Conservation (phyloP, 163 green algal genomes). For the Chloroidium sp. region DNA sequence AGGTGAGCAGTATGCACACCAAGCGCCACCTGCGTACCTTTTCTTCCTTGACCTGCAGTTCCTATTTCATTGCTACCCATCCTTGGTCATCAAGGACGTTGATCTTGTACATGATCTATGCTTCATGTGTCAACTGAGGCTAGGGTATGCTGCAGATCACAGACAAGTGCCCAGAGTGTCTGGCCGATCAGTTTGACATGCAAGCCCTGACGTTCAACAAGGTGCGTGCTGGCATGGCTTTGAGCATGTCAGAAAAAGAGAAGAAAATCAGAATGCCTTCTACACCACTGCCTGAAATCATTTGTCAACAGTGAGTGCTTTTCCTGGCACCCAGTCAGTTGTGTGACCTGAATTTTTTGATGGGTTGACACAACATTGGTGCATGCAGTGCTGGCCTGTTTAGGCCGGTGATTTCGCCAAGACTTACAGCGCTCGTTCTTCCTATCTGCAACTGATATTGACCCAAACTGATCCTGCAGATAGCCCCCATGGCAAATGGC, state of each 20-base stretch:
- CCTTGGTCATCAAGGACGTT: too few relatives aligned
- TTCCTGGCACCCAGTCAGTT: too few relatives aligned
- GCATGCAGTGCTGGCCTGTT: background rate
- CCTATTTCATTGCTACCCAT: too few relatives aligned
- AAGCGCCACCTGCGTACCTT: too few relatives aligned
- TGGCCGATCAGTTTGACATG: constrained; percentile 24
- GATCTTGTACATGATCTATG: background rate
- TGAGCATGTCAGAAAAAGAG: too few relatives aligned
- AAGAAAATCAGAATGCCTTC: too few relatives aligned
- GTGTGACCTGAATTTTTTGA: background rate
- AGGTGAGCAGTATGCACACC: background rate
- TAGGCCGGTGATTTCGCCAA: too few relatives aligned
- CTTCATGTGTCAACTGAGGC: background rate
- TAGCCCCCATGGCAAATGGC: constrained; percentile 15
- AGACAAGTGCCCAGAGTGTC: constrained; percentile 25
- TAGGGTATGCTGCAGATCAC: constrained; percentile 6
- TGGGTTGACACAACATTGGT: background rate
- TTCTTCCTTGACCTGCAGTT: too few relatives aligned
- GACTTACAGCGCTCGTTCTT: too few relatives aligned
- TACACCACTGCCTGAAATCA: too few relatives aligned
- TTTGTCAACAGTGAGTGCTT: too few relatives aligned
- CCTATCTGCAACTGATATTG: too few relatives aligned
- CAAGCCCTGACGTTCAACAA: constrained; percentile 25
- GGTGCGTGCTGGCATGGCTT: background rate
- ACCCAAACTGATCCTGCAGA: constrained; percentile 6